phyloP scores from a whole-genome alignment of 164 flowering plant species.

The Taxillus chinensis region DNA sequence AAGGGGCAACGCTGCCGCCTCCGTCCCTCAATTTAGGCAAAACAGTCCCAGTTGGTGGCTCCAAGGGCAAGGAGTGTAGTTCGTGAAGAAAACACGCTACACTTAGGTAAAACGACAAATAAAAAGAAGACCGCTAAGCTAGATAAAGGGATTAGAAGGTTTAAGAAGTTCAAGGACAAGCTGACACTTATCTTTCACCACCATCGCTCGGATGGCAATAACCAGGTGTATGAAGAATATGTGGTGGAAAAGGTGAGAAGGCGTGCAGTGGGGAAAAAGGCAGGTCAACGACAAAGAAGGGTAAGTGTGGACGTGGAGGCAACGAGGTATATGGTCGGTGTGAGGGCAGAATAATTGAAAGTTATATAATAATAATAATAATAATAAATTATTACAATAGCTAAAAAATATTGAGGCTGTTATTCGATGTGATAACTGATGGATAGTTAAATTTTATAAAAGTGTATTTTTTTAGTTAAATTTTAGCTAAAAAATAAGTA shows the following conservation, averaged over 20 bases:
- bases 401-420: too few species aligned
- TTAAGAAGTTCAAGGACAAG: slow-evolving; percentile 41
- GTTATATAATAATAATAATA: too few species aligned
- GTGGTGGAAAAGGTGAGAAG: slow-evolving; percentile 9
- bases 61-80: not conserved
- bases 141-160: slow-evolving; percentile 19
- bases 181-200: slow-evolving; percentile 52
- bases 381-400: too few species aligned
- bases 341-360: too few species aligned
- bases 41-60: not conserved
- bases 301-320: too few species aligned
- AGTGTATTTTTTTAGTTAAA: too few species aligned
- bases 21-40: too few species aligned
- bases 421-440: too few species aligned
- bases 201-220: slow-evolving; percentile 24
- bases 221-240: slow-evolving; percentile 6
- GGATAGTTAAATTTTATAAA: too few species aligned
- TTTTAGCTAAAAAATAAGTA: too few species aligned
- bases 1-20: too few species aligned
- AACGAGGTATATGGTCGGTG: too few species aligned
- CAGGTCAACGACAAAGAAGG: slow-evolving; percentile 14
- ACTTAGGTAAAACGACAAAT: not conserved
- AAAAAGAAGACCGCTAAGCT: not conserved
- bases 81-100: not conserved
- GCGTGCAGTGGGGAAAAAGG: slow-evolving; percentile 4